Conservation (phyloP, 176 grass and related monocot genomes). For the Cymbopogon citratus region DNA sequence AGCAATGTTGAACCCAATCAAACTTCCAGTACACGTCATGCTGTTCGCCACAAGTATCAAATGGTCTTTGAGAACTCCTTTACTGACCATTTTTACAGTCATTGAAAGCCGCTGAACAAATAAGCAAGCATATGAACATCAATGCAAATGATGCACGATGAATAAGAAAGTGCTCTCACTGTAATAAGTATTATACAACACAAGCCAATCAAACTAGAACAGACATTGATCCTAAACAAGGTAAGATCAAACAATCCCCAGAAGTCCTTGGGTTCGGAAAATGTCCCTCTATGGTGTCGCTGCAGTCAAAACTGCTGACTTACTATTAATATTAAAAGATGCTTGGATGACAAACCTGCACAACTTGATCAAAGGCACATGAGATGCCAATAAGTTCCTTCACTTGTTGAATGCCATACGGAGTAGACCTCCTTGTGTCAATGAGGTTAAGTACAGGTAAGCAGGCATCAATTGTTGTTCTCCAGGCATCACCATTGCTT, state of each 20-base stretch:
- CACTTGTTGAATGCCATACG: slow-evolving; percentile 83
- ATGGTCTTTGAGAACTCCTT: slow-evolving; percentile 84
- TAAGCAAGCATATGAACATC: slow-evolving; percentile 16
- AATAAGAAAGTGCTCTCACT: not conserved
- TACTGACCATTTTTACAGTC: slow-evolving; percentile 63
- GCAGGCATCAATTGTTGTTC: slow-evolving; percentile 81
- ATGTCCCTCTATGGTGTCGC: not conserved
- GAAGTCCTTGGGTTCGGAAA: not conserved
- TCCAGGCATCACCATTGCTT: slow-evolving; percentile 74
- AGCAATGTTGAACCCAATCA: slow-evolving; percentile 80
- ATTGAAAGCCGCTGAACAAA: slow-evolving; percentile 69
- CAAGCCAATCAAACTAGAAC: slow-evolving; percentile 4
- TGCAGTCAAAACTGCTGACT: not conserved
- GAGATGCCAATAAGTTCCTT: slow-evolving; percentile 86
- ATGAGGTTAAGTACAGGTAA: slow-evolving; percentile 83
- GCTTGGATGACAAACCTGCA: slow-evolving; percentile 48
- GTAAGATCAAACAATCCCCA: not conserved
- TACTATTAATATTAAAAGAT: not conserved
- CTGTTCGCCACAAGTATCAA: slow-evolving; percentile 83
- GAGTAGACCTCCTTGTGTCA: slow-evolving; percentile 68
- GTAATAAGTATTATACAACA: slow-evolving; percentile 8
- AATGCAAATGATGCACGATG: not conserved
- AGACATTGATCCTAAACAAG: not conserved
- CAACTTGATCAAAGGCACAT: slow-evolving; percentile 93
- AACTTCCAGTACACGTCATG: slow-evolving; percentile 80